Base-by-base conservation (phyloP, 2,329 filamentous ascomycete species). In the Epicoccum sorghinum region DNA sequence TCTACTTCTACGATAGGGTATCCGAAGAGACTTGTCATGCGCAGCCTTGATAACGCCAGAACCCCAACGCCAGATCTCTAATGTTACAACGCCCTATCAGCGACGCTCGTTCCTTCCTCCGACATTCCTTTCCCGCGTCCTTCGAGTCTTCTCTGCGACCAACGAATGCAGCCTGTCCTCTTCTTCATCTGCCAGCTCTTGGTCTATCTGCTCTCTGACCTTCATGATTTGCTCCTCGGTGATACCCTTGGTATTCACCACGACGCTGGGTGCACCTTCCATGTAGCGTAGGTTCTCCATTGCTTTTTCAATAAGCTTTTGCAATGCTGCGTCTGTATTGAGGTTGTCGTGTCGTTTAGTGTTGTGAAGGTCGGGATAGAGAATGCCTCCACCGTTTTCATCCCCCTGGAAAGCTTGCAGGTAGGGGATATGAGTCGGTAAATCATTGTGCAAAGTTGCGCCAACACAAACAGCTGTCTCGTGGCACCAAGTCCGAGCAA, bases 401-500 rank as follows among this genome's bases (percentile, higher is more conserved):
- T 91, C 89, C 41, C 90, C 86, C 47, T 74, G 67, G 77, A 99
- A 99, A 59, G 96, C 92, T 59, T 90, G 87, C 53, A 92, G 86
- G 81, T 93, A 96, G 0, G 92, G 90, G 7, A 93, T 86, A 66
- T 96, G 87, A 32, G 84, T 77, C 0, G 95, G 93, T 25, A 98
- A 88, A 10, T 86, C 83, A 14, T 89, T 84, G 71, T 84, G 79
- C 59, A 97, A 88, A 52, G 85, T 83, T 59, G 89, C 82, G 62
- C 88, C 87, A 59, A 96, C 90, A 56, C 91, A 91, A 63, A 98
- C 91, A 57, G 90, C 89, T 10, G 95, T 99, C 78, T 99, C 95
- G 76, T 96, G 93, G 23, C 93, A 91, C 95, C 95, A 99, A 27
- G 93, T 92, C 48, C 95, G 89, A 37, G 95, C 95, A 6, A 99